These are phyloP conservation scores for Epichloe baconii DNA, from an alignment of 2,329 filamentous ascomycete genomes.

Conservation along the genomic window DNA sequence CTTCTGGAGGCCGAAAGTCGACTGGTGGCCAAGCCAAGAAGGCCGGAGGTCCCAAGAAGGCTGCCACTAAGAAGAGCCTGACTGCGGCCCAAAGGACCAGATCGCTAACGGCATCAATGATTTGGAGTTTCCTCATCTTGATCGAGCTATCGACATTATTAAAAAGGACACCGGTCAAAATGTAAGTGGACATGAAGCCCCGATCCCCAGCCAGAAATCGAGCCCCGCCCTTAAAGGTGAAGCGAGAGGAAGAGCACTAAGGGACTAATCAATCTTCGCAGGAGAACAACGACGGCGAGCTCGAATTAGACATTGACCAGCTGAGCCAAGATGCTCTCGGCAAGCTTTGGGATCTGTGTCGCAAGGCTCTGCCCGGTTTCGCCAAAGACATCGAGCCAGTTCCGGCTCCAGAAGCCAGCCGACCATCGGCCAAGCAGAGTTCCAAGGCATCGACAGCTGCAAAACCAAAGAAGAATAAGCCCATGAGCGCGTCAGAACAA, in stretches of 20 bases:
- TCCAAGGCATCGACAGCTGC: constrained; percentile 10
- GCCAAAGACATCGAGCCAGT: constrained; percentile 19
- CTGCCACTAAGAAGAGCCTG: constrained; percentile 36
- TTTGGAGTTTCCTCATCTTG: constrained; percentile 65
- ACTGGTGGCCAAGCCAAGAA: constrained; percentile 24
- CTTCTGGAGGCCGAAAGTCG: constrained; percentile 29
- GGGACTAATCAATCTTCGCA: constrained; percentile 12
- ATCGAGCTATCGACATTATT: constrained; percentile 77
- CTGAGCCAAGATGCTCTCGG: constrained; percentile 41
- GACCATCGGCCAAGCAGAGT: constrained; percentile 17
- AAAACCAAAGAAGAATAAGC: constrained; percentile 61
- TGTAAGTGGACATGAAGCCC: constrained; percentile 34
- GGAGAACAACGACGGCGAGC: constrained; percentile 47
- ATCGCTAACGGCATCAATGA: constrained; percentile 78
- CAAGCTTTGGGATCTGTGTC: constrained; percentile 36
- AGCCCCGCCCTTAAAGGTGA: too few species aligned
- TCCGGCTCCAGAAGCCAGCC: constrained; percentile 19
- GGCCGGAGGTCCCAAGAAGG: constrained; percentile 29
- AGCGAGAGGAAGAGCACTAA: neutral
- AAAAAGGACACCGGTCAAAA: constrained; percentile 69
- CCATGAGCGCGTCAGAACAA: constrained; percentile 59
- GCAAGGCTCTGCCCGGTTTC: constrained; percentile 28
- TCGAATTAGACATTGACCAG: constrained; percentile 47
- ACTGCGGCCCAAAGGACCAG: constrained; percentile 71
- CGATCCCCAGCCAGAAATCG: too few species aligned